phyloP scores from a whole-genome alignment of 2,329 filamentous ascomycete genomes.

The Drechmeria coniospora region DNA sequence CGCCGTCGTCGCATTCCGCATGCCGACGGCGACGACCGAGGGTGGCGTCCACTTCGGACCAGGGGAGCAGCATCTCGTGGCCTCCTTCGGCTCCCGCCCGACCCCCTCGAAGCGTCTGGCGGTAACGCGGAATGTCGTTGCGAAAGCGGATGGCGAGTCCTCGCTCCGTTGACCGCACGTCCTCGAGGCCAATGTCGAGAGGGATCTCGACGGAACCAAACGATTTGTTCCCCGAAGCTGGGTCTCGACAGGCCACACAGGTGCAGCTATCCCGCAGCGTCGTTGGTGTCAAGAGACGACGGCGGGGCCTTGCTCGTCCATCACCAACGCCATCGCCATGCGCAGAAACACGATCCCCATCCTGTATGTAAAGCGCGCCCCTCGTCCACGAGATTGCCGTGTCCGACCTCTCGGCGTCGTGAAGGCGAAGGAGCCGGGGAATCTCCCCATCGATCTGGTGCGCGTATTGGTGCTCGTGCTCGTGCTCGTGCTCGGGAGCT shows the following conservation, averaged over 20 bases:
- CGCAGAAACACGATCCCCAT: too few relatives aligned
- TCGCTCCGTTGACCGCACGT: constrained; percentile 16
- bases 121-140: constrained; percentile 23
- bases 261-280: constrained; percentile 38
- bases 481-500: too few relatives aligned
- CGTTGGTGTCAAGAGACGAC: constrained; percentile 11
- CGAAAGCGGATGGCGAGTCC: constrained; percentile 45
- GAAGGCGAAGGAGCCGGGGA: too few relatives aligned
- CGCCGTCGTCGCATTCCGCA: constrained; percentile 8
- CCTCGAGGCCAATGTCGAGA: constrained; percentile 14
- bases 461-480: too few relatives aligned
- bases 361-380: too few relatives aligned
- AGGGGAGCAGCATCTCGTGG: constrained; percentile 18
- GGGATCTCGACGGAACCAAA: constrained; percentile 28
- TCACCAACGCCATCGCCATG: too few relatives aligned
- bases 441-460: too few relatives aligned
- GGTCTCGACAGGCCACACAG: constrained; percentile 37
- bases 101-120: too few relatives aligned
- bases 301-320: constrained; percentile 10
- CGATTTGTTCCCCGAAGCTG: constrained; percentile 43
- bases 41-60: constrained; percentile 20
- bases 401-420: too few relatives aligned
- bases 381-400: too few relatives aligned
- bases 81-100: too few relatives aligned
- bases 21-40: constrained; percentile 11